A percentile compares a stretch with the other conserved stretches of the same genome.
phyloP scores from a whole-genome alignment of 2,329 filamentous ascomycete species.

The Talaromyces piceae region DNA sequence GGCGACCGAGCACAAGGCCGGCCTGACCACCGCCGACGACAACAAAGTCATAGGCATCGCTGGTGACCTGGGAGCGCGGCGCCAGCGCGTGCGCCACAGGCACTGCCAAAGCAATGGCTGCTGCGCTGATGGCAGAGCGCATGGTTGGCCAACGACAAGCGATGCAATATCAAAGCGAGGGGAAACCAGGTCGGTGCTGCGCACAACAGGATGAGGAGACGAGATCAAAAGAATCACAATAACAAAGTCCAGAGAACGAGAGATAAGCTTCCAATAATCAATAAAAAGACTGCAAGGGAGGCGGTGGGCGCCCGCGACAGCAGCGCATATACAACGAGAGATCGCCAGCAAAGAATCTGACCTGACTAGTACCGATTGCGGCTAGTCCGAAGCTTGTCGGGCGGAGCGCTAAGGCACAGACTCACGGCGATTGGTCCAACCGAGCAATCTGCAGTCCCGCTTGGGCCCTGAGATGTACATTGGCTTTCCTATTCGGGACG shows the following conservation, averaged over 20 bases:
- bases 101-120: conserved; percentile 14
- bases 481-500: not conserved
- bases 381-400: not conserved
- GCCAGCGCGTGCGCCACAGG: conserved; percentile 17
- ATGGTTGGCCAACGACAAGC: not conserved
- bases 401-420: not conserved
- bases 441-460: not conserved
- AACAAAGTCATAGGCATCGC: conserved; percentile 28
- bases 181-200: not conserved
- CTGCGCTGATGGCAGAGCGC: conserved; percentile 11
- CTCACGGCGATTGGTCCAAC: not conserved
- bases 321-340: not conserved
- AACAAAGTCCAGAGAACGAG: too few relatives aligned
- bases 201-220: not conserved
- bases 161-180: not conserved
- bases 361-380: not conserved
- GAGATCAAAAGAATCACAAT: not conserved
- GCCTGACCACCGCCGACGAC: conserved; percentile 50
- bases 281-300: not conserved
- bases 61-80: conserved; percentile 19
- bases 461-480: not conserved
- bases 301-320: not conserved
- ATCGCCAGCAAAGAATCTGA: not conserved
- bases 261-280: not conserved
- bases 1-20: conserved; percentile 40